Evolutionary conservation across 768 basidiomycete genomes (phyloP).

Genomic region (Hypholoma fasciculare): DNA sequence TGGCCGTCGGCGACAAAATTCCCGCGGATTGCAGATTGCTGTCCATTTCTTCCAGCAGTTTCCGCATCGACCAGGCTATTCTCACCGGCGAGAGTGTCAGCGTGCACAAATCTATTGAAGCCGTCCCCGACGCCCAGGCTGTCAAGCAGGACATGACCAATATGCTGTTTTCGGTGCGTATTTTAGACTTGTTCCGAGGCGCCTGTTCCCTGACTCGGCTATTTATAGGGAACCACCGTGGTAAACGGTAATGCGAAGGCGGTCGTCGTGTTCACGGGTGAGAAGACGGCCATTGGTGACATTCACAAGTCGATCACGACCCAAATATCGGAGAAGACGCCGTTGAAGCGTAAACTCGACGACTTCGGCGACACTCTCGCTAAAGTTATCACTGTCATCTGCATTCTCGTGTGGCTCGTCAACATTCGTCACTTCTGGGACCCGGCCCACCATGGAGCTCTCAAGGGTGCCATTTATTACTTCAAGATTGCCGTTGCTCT

Average conservation of each 20-base stretch:
- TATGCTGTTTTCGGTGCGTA: constrained; percentile 85
- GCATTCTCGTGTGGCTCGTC: constrained; percentile 96
- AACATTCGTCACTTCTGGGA: constrained; percentile 97
- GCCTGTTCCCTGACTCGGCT: background rate
- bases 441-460: constrained; percentile 84
- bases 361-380: constrained; percentile 98
- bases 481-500: constrained; percentile 99
- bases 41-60: constrained; percentile 89
- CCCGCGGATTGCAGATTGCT: constrained; percentile 93
- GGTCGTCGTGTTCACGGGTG: constrained; percentile 84
- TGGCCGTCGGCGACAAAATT: constrained; percentile 93
- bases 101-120: constrained; percentile 76
- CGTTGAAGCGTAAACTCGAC: constrained; percentile 94
- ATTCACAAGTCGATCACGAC: constrained; percentile 96
- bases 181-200: background rate
- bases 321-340: constrained; percentile 95
- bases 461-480: constrained; percentile 97
- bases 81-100: constrained; percentile 93
- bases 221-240: constrained; percentile 83
- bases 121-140: constrained; percentile 71
- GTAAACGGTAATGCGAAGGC: constrained; percentile 91
- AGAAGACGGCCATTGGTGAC: constrained; percentile 90
- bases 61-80: constrained; percentile 95
- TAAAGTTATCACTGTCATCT: constrained; percentile 97
- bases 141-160: constrained; percentile 99